These are phyloP conservation scores for Apiospora kogelbergensis DNA, from an alignment of 2,329 filamentous ascomycete genomes.

Conservation along the genomic window DNA sequence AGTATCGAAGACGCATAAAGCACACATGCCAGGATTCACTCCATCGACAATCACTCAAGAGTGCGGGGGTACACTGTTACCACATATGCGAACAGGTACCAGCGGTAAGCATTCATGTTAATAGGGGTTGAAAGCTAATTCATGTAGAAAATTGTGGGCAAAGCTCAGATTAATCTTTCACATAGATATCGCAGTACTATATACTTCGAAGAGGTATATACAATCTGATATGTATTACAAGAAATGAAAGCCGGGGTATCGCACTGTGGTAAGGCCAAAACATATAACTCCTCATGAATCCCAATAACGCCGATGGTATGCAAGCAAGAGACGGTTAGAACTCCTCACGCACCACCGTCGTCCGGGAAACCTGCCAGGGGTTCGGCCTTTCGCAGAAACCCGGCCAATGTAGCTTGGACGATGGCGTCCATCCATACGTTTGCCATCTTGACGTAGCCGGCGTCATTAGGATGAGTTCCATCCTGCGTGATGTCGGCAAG, in stretches of 20 bases:
- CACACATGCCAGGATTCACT: too few relatives aligned
- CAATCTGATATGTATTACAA: background rate
- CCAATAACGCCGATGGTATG: background rate
- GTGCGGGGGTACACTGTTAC: background rate
- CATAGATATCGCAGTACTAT: background rate
- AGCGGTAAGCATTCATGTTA: background rate
- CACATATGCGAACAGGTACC: background rate
- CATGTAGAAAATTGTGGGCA: background rate
- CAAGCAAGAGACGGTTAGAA: background rate
- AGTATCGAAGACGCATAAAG: too few relatives aligned
- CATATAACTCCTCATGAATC: background rate
- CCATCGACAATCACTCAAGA: too few relatives aligned
- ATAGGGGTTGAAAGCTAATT: background rate
- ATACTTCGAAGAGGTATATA: background rate
- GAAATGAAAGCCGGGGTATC: background rate
- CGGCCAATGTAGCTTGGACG: slow-evolving; percentile 23
- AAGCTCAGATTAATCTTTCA: background rate
- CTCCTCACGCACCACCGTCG: background rate
- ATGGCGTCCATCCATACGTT: slow-evolving; percentile 31
- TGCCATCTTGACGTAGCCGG: slow-evolving; percentile 37
- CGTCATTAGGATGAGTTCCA: slow-evolving; percentile 34
- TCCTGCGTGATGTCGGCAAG: slow-evolving; percentile 29
- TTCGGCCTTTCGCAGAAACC: slow-evolving; percentile 20
- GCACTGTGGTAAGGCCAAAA: background rate
- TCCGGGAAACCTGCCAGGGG: background rate